Evolutionary conservation across 441 rosid species (phyloP), one percentile per base, ranked within the genome.

Genomic region (Gossypium schwendimanii): DNA sequence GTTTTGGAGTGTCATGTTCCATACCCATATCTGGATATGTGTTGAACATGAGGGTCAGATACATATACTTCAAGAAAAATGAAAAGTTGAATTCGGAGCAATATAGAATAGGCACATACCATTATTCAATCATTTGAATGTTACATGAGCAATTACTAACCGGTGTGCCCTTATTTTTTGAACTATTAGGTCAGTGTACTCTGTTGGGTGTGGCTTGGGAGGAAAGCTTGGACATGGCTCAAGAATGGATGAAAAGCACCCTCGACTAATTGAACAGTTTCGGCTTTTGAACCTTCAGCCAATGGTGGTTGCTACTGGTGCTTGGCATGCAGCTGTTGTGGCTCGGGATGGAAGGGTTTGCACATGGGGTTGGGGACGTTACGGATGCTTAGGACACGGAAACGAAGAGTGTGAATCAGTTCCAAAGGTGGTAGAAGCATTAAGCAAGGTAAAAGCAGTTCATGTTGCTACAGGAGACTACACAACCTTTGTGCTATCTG

Each of bases 361-460:
- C 83, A 96, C 99, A 4, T 96, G 99, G 99, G 99, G 99, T 73
- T 96, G 99, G 99, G 98, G 98, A 3, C 93, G 93, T 55, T 88
- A 90, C 17, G 99, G 98, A 3, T 93, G 99, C 84, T 84, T 96
- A 77, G 99, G 99, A 41, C 97, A 93, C 28, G 99, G 99, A 50
- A 83, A 88, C 75, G 98, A 96, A 64, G 99, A 91, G 8, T 86
- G 91, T 62, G 97, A 91, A 76, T 80, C 89, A 5, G 85, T 79
- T 49, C 99, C 99, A 52, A 90, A 96, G 72, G 97, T 93, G 21
- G 96, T 96, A 57, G 91, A 91, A 82, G 87, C 96, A 18, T 68
- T 96, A 80, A 88, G 75, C 76, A 73, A 86, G 39, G 87, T 90
- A 76, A 96, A 91, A 68, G 99, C 99, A 10, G 90, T 93, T 54